Conservation (phyloP, 2,329 filamentous ascomycete genomes). For the Venturia nashicola region DNA sequence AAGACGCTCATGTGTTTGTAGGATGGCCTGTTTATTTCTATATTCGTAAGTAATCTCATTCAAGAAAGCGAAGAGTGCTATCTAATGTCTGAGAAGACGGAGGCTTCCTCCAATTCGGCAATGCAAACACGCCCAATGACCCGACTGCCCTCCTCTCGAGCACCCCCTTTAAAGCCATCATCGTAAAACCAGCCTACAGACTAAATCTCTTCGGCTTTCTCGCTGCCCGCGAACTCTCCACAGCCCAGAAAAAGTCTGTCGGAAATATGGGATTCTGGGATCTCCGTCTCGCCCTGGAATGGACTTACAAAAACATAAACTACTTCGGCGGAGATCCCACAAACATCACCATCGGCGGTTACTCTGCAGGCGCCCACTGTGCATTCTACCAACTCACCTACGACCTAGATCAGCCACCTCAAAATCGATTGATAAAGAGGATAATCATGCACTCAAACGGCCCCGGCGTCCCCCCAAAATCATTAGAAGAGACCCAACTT, state of each 20-base stretch:
- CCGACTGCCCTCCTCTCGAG: constrained; percentile 35
- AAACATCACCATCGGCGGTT: constrained; percentile 43
- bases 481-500: constrained; percentile 31
- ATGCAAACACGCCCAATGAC: constrained; percentile 33
- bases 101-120: constrained; percentile 45
- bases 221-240: constrained; percentile 32
- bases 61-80: not conserved
- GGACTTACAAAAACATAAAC: constrained; percentile 38
- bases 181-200: constrained; percentile 45
- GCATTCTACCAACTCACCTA: constrained; percentile 46
- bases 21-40: constrained; percentile 48
- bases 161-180: constrained; percentile 35
- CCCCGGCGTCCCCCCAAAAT: constrained; percentile 40
- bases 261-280: constrained; percentile 47
- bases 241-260: constrained; percentile 24
- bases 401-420: constrained; percentile 37
- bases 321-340: constrained; percentile 38
- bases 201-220: constrained; percentile 46
- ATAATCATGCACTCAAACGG: constrained; percentile 43
- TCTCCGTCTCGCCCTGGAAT: constrained; percentile 42
- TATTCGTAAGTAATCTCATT: constrained; percentile 31
- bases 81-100: constrained; percentile 27
- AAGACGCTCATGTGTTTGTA: constrained; percentile 9
- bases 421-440: constrained; percentile 36
- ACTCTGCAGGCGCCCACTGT: constrained; percentile 44